Evolutionary conservation across 768 basidiomycete genomes (phyloP).

Genomic region (Cystofilobasidium ferigula): DNA sequence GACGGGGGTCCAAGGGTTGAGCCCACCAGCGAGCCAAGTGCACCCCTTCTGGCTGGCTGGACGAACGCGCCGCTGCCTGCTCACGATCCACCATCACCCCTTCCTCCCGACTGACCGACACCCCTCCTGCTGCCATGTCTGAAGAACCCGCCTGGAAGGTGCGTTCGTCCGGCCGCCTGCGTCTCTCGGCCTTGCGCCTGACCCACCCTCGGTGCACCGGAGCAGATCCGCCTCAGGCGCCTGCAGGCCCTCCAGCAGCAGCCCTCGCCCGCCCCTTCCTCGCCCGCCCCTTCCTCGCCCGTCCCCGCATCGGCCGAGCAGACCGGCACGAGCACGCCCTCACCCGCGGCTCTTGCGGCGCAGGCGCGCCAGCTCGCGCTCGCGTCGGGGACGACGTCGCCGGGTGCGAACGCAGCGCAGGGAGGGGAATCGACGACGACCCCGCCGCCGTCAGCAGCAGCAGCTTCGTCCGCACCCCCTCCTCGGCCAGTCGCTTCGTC

Average conservation of each 20-base stretch:
- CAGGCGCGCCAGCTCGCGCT: slow-evolving; percentile 2
- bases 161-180: neutral
- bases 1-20: too few species aligned
- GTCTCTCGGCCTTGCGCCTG: neutral
- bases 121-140: too few species aligned
- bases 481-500: slow-evolving; percentile 18
- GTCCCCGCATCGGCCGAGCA: slow-evolving; percentile 32
- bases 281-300: slow-evolving; percentile 8
- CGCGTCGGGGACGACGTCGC: neutral
- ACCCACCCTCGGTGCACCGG: neutral
- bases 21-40: too few species aligned
- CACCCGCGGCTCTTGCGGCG: neutral
- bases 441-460: neutral
- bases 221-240: slow-evolving; percentile 3
- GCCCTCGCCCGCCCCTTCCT: neutral
- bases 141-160: slow-evolving; percentile 4
- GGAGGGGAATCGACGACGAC: too few species aligned
- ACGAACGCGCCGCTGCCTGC: too few species aligned
- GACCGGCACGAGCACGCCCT: too few species aligned
- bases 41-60: too few species aligned
- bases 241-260: neutral
- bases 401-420: too few species aligned
- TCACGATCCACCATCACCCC: neutral
- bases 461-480: too few species aligned
- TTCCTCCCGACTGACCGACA: too few species aligned